These are phyloP conservation scores for Exophiala oligosperma DNA, from an alignment of 2,329 filamentous ascomycete genomes.

Conservation along the genomic window DNA sequence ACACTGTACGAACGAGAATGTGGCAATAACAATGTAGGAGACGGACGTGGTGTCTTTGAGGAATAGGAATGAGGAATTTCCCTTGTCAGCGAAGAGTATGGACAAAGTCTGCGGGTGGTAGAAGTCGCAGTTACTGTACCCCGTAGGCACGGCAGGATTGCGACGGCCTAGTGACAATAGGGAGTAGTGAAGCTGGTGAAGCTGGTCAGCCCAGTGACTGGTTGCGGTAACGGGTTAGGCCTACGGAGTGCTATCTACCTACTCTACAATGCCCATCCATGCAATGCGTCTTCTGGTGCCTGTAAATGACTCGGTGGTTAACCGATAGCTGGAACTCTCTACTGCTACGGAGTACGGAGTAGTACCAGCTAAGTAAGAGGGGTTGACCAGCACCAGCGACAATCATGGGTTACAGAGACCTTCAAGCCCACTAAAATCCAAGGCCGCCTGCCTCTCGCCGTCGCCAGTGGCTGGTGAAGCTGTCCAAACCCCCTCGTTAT, in stretches of 20 bases:
- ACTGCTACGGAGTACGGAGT: background rate
- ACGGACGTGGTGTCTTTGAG: background rate
- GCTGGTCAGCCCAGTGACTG: background rate
- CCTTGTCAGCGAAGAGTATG: too few species aligned
- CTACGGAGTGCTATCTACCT: background rate
- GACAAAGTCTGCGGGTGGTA: background rate
- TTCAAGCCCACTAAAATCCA: constrained; percentile 1
- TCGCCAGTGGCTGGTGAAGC: constrained; percentile 12
- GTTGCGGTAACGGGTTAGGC: background rate
- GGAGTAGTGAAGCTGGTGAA: background rate
- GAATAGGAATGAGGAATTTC: background rate
- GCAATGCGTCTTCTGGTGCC: too few species aligned
- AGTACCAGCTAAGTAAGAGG: background rate
- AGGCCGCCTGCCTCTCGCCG: constrained; percentile 7
- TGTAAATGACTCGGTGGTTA: too few species aligned
- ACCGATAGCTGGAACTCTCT: too few species aligned
- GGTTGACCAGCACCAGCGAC: background rate
- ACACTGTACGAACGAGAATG: background rate
- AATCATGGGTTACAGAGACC: background rate
- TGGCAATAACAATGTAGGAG: background rate
- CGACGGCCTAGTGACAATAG: background rate
- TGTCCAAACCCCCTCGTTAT: constrained; percentile 4
- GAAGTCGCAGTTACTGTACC: background rate
- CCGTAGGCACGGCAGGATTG: background rate
- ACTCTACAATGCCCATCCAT: background rate